Evolutionary conservation across 2,329 filamentous ascomycete species (phyloP).

Genomic region (Phialophora expanda): DNA sequence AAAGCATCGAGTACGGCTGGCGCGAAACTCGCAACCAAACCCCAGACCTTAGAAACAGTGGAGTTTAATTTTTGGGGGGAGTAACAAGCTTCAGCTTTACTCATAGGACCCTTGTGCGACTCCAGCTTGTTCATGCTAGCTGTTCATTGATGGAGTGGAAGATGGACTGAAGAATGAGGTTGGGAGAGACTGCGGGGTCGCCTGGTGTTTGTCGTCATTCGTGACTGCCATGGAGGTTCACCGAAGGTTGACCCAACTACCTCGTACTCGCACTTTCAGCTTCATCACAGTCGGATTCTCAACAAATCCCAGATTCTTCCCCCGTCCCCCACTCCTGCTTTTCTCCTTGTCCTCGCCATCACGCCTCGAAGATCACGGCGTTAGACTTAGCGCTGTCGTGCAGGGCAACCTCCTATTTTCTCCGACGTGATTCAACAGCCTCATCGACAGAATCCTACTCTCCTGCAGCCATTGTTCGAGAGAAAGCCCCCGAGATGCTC

Average conservation of each 20-base stretch:
- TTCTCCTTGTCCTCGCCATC: not conserved
- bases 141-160: not conserved
- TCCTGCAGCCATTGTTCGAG: constrained; percentile 15
- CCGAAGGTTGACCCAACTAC: no score
- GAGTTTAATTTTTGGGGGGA: not conserved
- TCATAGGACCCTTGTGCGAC: not conserved
- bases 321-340: not conserved
- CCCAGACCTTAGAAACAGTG: not conserved
- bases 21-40: not conserved
- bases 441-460: constrained; percentile 18
- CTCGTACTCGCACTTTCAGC: not conserved
- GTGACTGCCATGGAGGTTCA: not conserved
- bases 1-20: not conserved
- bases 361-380: not conserved
- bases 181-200: not conserved
- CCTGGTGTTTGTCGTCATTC: not conserved
- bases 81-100: not conserved
- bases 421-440: constrained; percentile 23
- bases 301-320: not conserved
- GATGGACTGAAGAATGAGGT: not conserved
- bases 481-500: constrained; percentile 10
- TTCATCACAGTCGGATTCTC: not conserved
- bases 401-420: not conserved
- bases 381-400: not conserved
- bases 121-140: not conserved